These are phyloP conservation scores for Jackrogersella multiformis DNA, from an alignment of 495 filamentous ascomycete genomes.

Conservation along the genomic window DNA sequence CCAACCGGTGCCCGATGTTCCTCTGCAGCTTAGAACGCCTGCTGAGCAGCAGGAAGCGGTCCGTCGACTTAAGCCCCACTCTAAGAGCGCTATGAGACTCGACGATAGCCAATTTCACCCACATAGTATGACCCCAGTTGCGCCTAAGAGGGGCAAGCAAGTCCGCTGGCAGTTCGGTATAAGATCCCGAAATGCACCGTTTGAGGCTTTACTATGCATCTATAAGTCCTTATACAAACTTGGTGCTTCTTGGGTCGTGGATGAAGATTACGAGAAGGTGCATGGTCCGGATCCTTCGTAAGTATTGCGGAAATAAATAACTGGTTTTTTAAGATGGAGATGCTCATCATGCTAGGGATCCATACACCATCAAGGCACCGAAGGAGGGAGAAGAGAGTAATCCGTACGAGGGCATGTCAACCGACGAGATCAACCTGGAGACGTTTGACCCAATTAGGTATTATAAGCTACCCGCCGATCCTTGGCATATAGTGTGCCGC, in stretches of 20 bases:
- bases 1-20: conserved; percentile 58
- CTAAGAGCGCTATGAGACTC: conserved; percentile 66
- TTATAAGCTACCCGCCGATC: conserved; percentile 87
- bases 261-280: conserved; percentile 61
- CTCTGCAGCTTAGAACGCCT: conserved; percentile 63
- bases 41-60: conserved; percentile 81
- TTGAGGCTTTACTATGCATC: conserved; percentile 92
- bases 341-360: conserved; percentile 33
- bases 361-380: conserved; percentile 33
- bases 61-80: conserved; percentile 81
- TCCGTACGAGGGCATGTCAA: conserved; percentile 40
- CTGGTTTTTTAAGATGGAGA: conserved; percentile 1
- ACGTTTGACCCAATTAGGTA: conserved; percentile 51
- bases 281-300: conserved; percentile 44
- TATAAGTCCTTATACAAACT: conserved; percentile 89
- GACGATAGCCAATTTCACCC: conserved; percentile 72
- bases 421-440: conserved; percentile 40
- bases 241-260: conserved; percentile 82
- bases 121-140: conserved; percentile 67
- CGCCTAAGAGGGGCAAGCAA: conserved; percentile 71
- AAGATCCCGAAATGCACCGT: conserved; percentile 87
- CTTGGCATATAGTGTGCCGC: conserved; percentile 93
- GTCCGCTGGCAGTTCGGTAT: conserved; percentile 99
- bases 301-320: conserved; percentile 4
- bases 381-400: conserved; percentile 35